Evolutionary conservation across 495 filamentous ascomycete genomes (phyloP).

Genomic region (Hypomontagnella monticulosa): DNA sequence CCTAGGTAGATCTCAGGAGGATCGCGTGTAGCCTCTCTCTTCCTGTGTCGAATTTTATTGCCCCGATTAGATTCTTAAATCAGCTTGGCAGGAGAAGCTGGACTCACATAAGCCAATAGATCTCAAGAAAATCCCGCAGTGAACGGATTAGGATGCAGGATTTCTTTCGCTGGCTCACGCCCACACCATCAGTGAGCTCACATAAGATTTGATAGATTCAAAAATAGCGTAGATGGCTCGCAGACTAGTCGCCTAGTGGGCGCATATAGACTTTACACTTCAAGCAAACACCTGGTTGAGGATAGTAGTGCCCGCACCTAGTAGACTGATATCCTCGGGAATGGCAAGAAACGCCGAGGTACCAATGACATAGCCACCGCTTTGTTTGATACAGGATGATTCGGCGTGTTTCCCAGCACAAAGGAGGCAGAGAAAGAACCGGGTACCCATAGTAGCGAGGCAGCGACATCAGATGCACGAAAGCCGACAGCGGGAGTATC

Average conservation of each 20-base stretch:
- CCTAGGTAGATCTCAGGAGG: neutral
- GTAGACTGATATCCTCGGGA: neutral
- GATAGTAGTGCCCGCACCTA: neutral
- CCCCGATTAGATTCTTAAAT: slow-evolving; percentile 18
- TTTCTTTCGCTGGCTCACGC: slow-evolving; percentile 11
- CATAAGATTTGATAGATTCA: slow-evolving; percentile 29
- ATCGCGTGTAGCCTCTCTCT: neutral
- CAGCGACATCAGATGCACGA: slow-evolving; percentile 22
- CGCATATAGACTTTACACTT: slow-evolving; percentile 25
- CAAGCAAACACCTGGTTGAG: slow-evolving; percentile 16
- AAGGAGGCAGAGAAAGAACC: slow-evolving; percentile 20
- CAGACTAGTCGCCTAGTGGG: slow-evolving; percentile 11
- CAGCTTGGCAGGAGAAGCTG: neutral
- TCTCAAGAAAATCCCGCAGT: slow-evolving; percentile 27
- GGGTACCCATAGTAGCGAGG: neutral
- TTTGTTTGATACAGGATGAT: slow-evolving; percentile 10
- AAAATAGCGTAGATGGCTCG: slow-evolving; percentile 9
- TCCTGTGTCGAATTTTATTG: neutral
- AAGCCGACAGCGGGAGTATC: slow-evolving; percentile 2
- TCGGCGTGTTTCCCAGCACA: neutral
- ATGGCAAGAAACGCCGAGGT: neutral
- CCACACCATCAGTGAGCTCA: slow-evolving; percentile 12
- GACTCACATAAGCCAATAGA: neutral
- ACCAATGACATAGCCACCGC: neutral
- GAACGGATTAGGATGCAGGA: slow-evolving; percentile 2